phyloP scores from a whole-genome alignment of 2,329 filamentous ascomycete genomes.

The Arthroderma sp. region DNA sequence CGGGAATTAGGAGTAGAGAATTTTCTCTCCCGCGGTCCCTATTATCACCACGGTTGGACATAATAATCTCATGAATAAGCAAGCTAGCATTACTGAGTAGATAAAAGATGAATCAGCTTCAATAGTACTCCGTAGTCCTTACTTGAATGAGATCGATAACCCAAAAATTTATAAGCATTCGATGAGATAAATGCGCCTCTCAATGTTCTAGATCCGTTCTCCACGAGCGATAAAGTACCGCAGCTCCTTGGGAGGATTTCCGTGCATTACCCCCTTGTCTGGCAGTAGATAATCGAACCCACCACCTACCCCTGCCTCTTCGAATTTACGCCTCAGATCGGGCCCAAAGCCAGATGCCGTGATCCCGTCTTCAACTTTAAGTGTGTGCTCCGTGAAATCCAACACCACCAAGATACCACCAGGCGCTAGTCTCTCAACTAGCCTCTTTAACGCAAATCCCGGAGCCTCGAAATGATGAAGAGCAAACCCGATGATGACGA shows the following conservation, averaged over 20 bases:
- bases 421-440: constrained; percentile 50
- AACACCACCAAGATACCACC: constrained; percentile 57
- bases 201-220: background rate
- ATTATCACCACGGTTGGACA: background rate
- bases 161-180: background rate
- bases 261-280: background rate
- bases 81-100: background rate
- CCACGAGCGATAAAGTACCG: constrained; percentile 3
- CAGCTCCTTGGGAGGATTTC: background rate
- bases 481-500: constrained; percentile 50
- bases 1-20: background rate
- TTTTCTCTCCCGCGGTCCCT: background rate
- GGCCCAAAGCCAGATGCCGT: constrained; percentile 55
- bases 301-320: constrained; percentile 46
- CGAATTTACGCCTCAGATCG: constrained; percentile 50
- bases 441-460: constrained; percentile 43
- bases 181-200: background rate
- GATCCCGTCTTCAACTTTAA: constrained; percentile 42
- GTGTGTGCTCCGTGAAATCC: constrained; percentile 44
- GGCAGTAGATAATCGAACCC: constrained; percentile 42
- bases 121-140: no score
- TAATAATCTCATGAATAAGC: background rate
- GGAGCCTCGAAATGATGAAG: constrained; percentile 60
- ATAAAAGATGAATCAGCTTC: background rate
- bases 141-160: background rate